Evolutionary conservation across 192 early-diverging fungal genomes (phyloP).

Genomic region (Endogone sp.): DNA sequence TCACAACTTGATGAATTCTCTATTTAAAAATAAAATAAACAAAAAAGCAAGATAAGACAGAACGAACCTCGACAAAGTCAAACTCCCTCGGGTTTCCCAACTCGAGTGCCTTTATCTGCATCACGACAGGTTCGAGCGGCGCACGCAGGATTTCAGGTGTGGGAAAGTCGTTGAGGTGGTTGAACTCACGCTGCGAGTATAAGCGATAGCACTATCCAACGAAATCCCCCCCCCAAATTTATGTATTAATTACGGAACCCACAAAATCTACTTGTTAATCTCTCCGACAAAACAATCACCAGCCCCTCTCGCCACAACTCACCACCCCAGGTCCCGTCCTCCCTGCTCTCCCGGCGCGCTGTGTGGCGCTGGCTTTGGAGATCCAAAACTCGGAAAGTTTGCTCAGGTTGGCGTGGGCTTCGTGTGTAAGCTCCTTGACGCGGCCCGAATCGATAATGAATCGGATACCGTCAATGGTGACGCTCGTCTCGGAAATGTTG

Average conservation of each 20-base stretch:
- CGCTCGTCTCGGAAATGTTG: constrained; percentile 41
- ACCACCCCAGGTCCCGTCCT: constrained; percentile 52
- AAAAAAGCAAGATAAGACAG: neutral
- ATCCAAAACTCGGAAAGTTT: constrained; percentile 69
- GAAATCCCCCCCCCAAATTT: too few relatives aligned
- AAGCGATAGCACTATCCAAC: constrained; percentile 53
- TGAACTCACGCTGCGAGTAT: constrained; percentile 57
- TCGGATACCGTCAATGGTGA: constrained; percentile 58
- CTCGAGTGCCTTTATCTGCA: constrained; percentile 55
- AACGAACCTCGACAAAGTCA: constrained; percentile 55
- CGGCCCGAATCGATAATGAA: constrained; percentile 68
- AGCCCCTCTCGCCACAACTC: too few relatives aligned
- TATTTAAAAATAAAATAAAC: neutral
- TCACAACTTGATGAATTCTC: neutral
- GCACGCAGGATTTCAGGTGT: constrained; percentile 63
- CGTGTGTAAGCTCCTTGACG: constrained; percentile 65
- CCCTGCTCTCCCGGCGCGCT: constrained; percentile 61
- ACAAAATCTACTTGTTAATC: too few relatives aligned
- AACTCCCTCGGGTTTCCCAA: constrained; percentile 59
- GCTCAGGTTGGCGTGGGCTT: constrained; percentile 42
- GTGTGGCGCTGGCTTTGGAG: constrained; percentile 57
- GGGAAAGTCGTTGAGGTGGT: constrained; percentile 56
- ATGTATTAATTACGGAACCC: too few relatives aligned
- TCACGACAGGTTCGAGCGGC: constrained; percentile 54
- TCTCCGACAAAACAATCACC: too few relatives aligned